These are phyloP conservation scores for Saccharomyces hybrid DNA, from an alignment of 1,139 yeast genomes.

Conservation along the genomic window DNA sequence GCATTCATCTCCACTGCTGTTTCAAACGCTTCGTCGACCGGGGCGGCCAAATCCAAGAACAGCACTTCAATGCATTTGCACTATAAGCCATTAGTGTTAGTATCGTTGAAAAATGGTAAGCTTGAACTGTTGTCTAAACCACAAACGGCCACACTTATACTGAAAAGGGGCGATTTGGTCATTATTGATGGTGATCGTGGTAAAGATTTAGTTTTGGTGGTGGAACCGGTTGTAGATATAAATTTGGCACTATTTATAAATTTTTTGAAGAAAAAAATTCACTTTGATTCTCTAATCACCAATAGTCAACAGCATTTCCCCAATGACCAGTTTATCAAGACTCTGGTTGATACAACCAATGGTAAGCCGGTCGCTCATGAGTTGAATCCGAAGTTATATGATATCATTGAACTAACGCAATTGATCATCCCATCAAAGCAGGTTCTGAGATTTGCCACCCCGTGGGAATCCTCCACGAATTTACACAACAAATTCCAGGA, in stretches of 20 bases:
- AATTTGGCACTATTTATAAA: slow-evolving; percentile 80
- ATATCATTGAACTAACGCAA: slow-evolving; percentile 33
- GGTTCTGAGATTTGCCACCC: slow-evolving; percentile 47
- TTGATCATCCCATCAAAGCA: slow-evolving; percentile 50
- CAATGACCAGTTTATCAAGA: slow-evolving; percentile 22
- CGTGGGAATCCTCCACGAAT: slow-evolving; percentile 33
- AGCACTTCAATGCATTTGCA: slow-evolving; percentile 20
- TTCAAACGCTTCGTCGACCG: background rate
- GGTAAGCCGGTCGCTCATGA: slow-evolving; percentile 15
- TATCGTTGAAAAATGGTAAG: slow-evolving; percentile 81
- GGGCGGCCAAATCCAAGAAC: slow-evolving; percentile 2
- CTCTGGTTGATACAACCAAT: slow-evolving; percentile 22
- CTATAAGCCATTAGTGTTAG: slow-evolving; percentile 48
- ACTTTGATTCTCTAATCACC: slow-evolving; percentile 31
- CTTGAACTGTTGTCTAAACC: slow-evolving; percentile 75
- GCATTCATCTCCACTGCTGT: slow-evolving; percentile 13
- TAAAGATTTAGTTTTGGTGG: slow-evolving; percentile 75
- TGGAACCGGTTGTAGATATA: slow-evolving; percentile 55
- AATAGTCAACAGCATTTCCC: slow-evolving; percentile 27
- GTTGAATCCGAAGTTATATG: slow-evolving; percentile 29
- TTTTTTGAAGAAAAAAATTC: slow-evolving; percentile 58
- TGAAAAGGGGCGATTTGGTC: slow-evolving; percentile 69
- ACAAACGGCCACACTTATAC: slow-evolving; percentile 41
- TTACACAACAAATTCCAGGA: slow-evolving; percentile 35
- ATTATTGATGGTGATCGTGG: slow-evolving; percentile 98